Evolutionary conservation across 352 stramenopile genomes (phyloP), one percentile per base, ranked within the genome.

Genomic region (Globisporangium polare): DNA sequence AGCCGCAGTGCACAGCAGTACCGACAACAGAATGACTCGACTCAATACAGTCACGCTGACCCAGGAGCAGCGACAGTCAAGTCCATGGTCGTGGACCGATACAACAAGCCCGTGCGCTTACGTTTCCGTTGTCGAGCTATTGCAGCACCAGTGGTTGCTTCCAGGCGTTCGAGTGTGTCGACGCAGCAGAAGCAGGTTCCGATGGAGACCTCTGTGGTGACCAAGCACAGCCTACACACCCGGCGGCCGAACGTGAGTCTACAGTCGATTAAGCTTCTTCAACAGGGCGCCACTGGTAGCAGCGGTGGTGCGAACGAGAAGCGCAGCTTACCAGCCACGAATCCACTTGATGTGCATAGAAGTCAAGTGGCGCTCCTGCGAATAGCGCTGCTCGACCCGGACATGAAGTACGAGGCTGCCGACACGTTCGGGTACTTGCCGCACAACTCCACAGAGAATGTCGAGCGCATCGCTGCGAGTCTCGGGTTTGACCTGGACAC

Each of bases 381-480:
- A 42, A 61, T 97, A 24, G 66, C 69, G 12, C 65, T 96, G 1
- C 42, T 77, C 22, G 65, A 80, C 10, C 68, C 78, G 3, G 72
- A 78, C 2, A 51, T 88, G 22, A 77, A 63, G 6, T 98, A 92
- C 62, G 64, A 80, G 18, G 92, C 83, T n/a, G 91, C 86, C 3
- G 92, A 97, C 57, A 96, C 93, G 18, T 69, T 97, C 31, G 88
- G 80, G 5, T 78, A 97, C 20, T 73, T 94, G 24, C 88, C 89
- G 2, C 77, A 79, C 9, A 97, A 97, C 68, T 41, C 69, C 22
- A 17, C 53, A 0, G 62, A 68, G 0, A 59, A 80, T 6, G 94
- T 98, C 0, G 77, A 94, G 51, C 60, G 49, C 12, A 69, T 98
- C 4, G 90, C 85, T 0, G 61, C 61, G 0, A 66, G 68, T 2